Conservation (phyloP, 106 monocot species). For the Dactylorhiza incarnata region DNA sequence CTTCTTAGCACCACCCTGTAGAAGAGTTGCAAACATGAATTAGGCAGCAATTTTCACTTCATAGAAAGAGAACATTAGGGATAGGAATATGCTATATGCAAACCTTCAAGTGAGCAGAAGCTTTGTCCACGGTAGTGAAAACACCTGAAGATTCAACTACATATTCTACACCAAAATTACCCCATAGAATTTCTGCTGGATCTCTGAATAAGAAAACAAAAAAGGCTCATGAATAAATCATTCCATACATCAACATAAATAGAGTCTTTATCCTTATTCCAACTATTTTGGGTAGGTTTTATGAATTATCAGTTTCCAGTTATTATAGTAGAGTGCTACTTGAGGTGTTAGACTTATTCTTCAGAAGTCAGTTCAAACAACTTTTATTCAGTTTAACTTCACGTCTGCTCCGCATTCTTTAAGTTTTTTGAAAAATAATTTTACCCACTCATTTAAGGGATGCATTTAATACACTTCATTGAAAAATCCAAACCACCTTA, state of each 20-base stretch:
- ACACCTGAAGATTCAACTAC: conserved; percentile 98
- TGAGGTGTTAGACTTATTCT: no score
- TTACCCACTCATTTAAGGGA: no score
- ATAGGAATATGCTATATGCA: neutral
- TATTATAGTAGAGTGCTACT: neutral
- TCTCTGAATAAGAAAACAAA: conserved; percentile 38
- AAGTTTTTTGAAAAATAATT: no score
- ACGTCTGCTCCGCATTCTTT: no score
- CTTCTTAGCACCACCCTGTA: conserved; percentile 92
- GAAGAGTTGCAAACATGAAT: conserved; percentile 1
- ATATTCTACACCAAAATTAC: conserved; percentile 78
- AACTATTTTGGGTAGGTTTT: neutral
- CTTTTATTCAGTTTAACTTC: no score
- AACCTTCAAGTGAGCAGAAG: conserved; percentile 93
- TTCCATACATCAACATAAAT: neutral
- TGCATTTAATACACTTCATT: no score
- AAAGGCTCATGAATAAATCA: neutral
- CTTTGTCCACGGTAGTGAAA: conserved; percentile 82
- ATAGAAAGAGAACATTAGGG: neutral
- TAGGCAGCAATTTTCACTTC: neutral
- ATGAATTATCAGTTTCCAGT: neutral
- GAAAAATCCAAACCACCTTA: no score
- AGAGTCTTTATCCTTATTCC: neutral
- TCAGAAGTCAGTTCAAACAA: no score
- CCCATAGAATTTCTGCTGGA: conserved; percentile 91